These are phyloP conservation scores for Stramenopiles sp. DNA, from an alignment of 352 stramenopile species.

Conservation along the genomic window DNA sequence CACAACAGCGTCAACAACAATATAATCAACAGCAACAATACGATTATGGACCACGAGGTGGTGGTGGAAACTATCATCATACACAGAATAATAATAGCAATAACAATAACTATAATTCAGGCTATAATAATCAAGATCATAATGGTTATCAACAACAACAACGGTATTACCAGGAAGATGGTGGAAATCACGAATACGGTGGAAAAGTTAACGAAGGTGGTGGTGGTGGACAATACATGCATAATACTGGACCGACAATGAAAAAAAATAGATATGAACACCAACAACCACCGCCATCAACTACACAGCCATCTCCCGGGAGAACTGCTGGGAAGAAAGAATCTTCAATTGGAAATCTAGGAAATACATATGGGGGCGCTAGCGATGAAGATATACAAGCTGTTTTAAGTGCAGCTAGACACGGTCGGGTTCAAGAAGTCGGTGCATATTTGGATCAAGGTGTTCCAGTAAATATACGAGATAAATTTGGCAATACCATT, in stretches of 20 bases:
- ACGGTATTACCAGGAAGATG: background rate
- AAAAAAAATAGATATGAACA: background rate
- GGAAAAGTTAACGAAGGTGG: background rate
- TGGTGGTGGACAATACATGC: too few relatives aligned
- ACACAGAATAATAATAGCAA: background rate
- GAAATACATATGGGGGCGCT: background rate
- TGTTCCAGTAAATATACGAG: conserved; percentile 21
- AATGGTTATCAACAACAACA: background rate
- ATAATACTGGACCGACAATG: too few relatives aligned
- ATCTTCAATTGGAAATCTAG: background rate
- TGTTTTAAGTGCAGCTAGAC: background rate
- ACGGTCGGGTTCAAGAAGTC: background rate
- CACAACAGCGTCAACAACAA: too few relatives aligned
- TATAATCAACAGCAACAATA: background rate
- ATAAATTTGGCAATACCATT: background rate
- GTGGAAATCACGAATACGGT: background rate
- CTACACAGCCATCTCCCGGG: background rate
- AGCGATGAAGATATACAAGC: background rate
- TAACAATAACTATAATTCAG: too few relatives aligned
- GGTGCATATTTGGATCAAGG: background rate
- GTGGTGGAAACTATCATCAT: background rate
- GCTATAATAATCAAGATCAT: background rate
- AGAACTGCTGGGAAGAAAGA: background rate
- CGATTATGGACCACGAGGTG: background rate
- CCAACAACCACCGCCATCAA: background rate